A percentile compares a stretch with the other conserved stretches of the same genome.
These are phyloP conservation scores for Fistulinella cinereoalba DNA, from an alignment of 1,284 basidiomycete species.

Conservation along the genomic window DNA sequence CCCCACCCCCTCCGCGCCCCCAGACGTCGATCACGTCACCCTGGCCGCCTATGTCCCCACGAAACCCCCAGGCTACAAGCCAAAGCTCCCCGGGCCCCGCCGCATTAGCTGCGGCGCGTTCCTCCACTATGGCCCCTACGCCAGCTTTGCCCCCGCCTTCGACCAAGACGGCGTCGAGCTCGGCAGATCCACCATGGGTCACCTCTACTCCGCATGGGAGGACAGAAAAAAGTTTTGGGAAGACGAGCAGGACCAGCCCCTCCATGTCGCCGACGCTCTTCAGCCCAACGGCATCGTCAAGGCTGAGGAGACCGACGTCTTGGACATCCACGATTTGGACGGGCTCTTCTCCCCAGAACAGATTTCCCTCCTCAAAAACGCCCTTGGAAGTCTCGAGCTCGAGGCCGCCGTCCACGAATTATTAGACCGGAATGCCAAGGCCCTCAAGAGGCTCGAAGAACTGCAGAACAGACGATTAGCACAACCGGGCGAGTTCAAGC, in stretches of 20 bases:
- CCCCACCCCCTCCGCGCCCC: slow-evolving; percentile 50
- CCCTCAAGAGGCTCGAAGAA: slow-evolving; percentile 58
- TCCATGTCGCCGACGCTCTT: slow-evolving; percentile 1
- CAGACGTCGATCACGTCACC: slow-evolving; percentile 32
- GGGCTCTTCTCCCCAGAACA: slow-evolving; percentile 56
- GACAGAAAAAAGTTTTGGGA: slow-evolving; percentile 35
- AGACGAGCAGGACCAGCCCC: slow-evolving; percentile 12
- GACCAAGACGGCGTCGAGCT: slow-evolving; percentile 69
- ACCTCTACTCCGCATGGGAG: slow-evolving; percentile 49
- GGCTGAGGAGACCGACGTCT: not conserved
- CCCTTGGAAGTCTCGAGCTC: slow-evolving; percentile 56
- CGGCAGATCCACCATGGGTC: slow-evolving; percentile 56
- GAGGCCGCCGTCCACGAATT: slow-evolving; percentile 67
- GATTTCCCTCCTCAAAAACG: slow-evolving; percentile 50
- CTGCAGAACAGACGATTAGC: slow-evolving; percentile 58
- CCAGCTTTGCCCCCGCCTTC: slow-evolving; percentile 74
- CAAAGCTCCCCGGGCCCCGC: slow-evolving; percentile 46
- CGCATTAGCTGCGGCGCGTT: slow-evolving; percentile 60
- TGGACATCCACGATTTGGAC: slow-evolving; percentile 39
- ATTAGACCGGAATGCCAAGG: slow-evolving; percentile 58
- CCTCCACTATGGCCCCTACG: slow-evolving; percentile 70
- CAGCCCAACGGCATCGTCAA: slow-evolving; percentile 13
- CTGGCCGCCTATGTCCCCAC: slow-evolving; percentile 45
- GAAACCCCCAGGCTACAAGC: slow-evolving; percentile 37
- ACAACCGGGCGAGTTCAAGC: slow-evolving; percentile 43